These are phyloP conservation scores for Globisporangium nodosum DNA, from an alignment of 352 stramenopile genomes.

Conservation along the genomic window DNA sequence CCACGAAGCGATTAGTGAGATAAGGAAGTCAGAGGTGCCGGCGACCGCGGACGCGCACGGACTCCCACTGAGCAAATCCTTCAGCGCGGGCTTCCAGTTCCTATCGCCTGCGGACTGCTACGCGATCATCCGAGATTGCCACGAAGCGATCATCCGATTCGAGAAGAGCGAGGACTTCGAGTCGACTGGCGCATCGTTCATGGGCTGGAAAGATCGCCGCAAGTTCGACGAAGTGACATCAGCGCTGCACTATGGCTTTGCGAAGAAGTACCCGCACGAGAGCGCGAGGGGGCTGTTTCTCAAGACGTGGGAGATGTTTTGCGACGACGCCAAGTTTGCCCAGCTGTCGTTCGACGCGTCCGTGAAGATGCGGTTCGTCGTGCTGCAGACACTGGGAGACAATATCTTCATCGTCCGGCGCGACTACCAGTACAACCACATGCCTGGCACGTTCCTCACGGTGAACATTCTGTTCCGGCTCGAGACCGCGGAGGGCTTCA, in stretches of 20 bases:
- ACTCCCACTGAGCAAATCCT: too few species aligned
- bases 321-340: slow-evolving; percentile 41
- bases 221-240: slow-evolving; percentile 30
- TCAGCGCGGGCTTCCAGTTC: slow-evolving; percentile 24
- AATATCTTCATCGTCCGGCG: slow-evolving; percentile 51
- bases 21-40: slow-evolving; percentile 22
- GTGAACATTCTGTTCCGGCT: slow-evolving; percentile 69
- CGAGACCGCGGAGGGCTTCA: slow-evolving; percentile 44
- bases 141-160: slow-evolving; percentile 46
- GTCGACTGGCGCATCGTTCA: slow-evolving; percentile 37
- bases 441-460: slow-evolving; percentile 54
- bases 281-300: slow-evolving; percentile 31
- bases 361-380: slow-evolving; percentile 38
- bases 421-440: slow-evolving; percentile 44
- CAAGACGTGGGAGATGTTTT: slow-evolving; percentile 44
- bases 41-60: slow-evolving; percentile 24
- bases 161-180: slow-evolving; percentile 35
- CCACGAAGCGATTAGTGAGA: slow-evolving; percentile 28
- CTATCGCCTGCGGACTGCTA: slow-evolving; percentile 26
- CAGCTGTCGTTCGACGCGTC: slow-evolving; percentile 41
- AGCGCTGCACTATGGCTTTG: slow-evolving; percentile 62
- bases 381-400: slow-evolving; percentile 42
- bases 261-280: slow-evolving; percentile 34
- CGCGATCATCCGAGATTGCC: slow-evolving; percentile 49
- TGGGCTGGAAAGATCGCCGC: slow-evolving; percentile 60